Base-by-base conservation (phyloP, 129 eudicot genomes). In the Artemisia tridentata region DNA sequence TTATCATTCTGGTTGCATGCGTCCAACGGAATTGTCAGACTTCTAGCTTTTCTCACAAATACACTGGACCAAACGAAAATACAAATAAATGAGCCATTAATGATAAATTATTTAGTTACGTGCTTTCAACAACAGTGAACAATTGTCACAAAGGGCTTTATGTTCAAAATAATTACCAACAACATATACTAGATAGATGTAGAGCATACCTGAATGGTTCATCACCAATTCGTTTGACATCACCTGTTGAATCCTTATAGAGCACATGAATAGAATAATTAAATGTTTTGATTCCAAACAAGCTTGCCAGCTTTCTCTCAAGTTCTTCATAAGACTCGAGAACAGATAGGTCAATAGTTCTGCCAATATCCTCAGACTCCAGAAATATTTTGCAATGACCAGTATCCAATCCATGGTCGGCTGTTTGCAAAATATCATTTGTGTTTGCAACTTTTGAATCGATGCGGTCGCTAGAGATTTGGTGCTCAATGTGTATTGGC, bases 351-450 rank as follows among this genome's bases (percentile, higher is more conserved):
- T 88, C 88, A 79, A 90, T 87, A 29, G 83, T 80, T 12, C 88
- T 75, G 9, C 91, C 91, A 7, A 91, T 86, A 63, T 91, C 90
- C 65, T 88, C 88, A 0, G 97, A 81, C 38, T 83, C 91, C 82
- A 91, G 67, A 65, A 81, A 85, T n/a, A 88, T 88, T 78, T 91
- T 88, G 80, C 93, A 88, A 60, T 86, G 91, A 74, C 89, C 91
- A 9, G 70, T 75, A 46, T 83, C 93, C 18, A 72, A 61, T 50
- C 74, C 91, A 65, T 73, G 76, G 31, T 85, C 86, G 63, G 74
- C 47, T 48, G n/a, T 79, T 72, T 80, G 66, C 46, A 80, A 38
- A 56, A 74, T 53, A 4, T 61, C 79, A n/a, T 65, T 46, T 11
- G 25, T 60, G 65, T 54, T 73, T 18, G 66, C 41, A 29, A 50